Evolutionary conservation across 176 grass and related monocot species (phyloP), one percentile per base, ranked within the genome.

Genomic region (Carex cristatella): DNA sequence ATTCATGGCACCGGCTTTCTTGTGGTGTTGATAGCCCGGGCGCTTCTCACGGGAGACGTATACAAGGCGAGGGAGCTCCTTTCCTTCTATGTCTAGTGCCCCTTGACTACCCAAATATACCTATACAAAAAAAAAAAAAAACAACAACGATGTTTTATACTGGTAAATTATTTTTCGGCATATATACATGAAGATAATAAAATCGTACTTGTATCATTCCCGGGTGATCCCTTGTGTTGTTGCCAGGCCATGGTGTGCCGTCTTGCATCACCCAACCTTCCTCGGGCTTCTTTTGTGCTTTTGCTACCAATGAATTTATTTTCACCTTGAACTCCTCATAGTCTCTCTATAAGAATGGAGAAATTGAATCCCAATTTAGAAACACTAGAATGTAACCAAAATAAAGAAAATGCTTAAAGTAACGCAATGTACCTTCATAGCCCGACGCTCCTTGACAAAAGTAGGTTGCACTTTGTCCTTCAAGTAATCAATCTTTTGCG

Each of bases 261-360:
- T 98, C 95, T 87, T 91, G 89, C 95, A 94, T 98, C 79, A 98
- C 95, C 95, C 95, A 98, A 37, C 95, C 92, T 66, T 98, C 95
- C 91, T 98, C 92, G 1, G 95, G 95, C 65, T 94, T 98, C 88
- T 93, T 98, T 84, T 90, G 78, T 64, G 92, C 95, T 73, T 98
- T 98, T 8, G 86, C 86, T 81, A 98, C 95, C 82, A 98, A 84
- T 49, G 91, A 92, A 87, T 98, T 98, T 60, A 98, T 90, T 69
- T 88, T 82, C 6, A 98, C 89, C 83, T 98, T 98, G 84, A 98
- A 98, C 83, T 98, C 95, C 86, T 98, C 95, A 49, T 98, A 98
- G 72, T 98, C 95, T 38, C 95, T 74, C 89, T 92, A 85, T 78
- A 23, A 2, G 10, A 14, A 70, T 37, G 5, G n/a, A 31, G 27